phyloP scores from a whole-genome alignment of 2,329 filamentous ascomycete genomes.

The Dendryphion nanum region DNA sequence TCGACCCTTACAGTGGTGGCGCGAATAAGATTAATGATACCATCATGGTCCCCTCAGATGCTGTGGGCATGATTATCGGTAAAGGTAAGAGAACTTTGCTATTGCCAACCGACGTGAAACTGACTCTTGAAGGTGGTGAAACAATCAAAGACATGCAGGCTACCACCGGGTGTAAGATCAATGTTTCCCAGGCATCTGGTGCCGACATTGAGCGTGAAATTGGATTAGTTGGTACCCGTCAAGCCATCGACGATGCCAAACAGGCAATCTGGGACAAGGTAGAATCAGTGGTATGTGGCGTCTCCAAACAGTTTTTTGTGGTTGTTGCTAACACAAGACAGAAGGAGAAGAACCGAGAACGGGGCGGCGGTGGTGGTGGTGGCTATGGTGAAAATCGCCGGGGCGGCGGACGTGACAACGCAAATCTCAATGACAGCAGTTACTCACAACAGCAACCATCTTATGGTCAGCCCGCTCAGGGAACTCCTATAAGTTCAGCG shows the following conservation, averaged over 20 bases:
- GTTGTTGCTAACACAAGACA: slow-evolving; percentile 25
- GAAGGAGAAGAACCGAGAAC: slow-evolving; percentile 45
- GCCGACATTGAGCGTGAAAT: slow-evolving; percentile 84
- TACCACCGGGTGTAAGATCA: slow-evolving; percentile 87
- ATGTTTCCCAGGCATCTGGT: slow-evolving; percentile 78
- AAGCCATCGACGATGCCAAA: slow-evolving; percentile 79
- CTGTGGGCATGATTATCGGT: slow-evolving; percentile 94
- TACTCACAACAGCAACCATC: slow-evolving; percentile 50
- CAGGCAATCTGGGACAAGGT: slow-evolving; percentile 88
- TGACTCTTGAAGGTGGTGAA: slow-evolving; percentile 62
- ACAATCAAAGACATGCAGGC: slow-evolving; percentile 94
- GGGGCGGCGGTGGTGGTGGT: slow-evolving; percentile 38
- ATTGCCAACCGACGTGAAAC: slow-evolving; percentile 2
- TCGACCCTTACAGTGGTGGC: slow-evolving; percentile 41
- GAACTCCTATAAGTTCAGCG: slow-evolving; percentile 24
- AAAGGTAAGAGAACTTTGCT: slow-evolving; percentile 56
- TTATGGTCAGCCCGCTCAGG: slow-evolving; percentile 35
- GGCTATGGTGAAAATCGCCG: slow-evolving; percentile 25
- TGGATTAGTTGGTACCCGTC: slow-evolving; percentile 73
- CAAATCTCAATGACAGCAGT: slow-evolving; percentile 35
- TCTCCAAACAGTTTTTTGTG: background rate
- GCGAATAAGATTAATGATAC: slow-evolving; percentile 71
- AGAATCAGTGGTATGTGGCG: slow-evolving; percentile 71
- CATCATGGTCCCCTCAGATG: slow-evolving; percentile 83
- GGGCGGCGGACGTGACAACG: slow-evolving; percentile 37